Conservation (phyloP, 345 rosid species). For the Murraya koenigii region DNA sequence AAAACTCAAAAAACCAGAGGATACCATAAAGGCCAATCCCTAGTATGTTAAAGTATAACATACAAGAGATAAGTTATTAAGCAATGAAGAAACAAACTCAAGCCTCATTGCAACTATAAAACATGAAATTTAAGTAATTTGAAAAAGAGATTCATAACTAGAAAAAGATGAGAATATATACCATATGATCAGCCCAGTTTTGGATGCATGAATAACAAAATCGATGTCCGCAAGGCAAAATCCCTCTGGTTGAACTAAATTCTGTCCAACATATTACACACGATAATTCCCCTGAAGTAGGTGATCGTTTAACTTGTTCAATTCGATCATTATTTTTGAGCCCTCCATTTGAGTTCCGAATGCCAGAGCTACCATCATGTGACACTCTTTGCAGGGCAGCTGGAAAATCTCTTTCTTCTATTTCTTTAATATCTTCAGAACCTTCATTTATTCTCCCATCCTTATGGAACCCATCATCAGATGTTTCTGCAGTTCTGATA, state of each 20-base stretch:
- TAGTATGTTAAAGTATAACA: not conserved
- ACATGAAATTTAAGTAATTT: not conserved
- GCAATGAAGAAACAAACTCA: not conserved
- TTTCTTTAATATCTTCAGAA: constrained; percentile 43
- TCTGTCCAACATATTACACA: constrained; percentile 95
- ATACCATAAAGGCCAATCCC: not conserved
- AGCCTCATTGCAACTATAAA: not conserved
- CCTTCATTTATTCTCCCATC: constrained; percentile 22
- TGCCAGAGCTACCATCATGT: constrained; percentile 23
- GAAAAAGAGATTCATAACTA: not conserved
- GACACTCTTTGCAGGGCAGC: constrained; percentile 18
- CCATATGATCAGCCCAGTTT: constrained; percentile 80
- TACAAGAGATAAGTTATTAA: not conserved
- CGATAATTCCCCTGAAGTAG: constrained; percentile 54
- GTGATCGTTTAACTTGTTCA: constrained; percentile 19
- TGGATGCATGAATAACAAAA: constrained; percentile 92
- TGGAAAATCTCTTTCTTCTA: constrained; percentile 24
- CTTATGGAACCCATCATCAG: constrained; percentile 19
- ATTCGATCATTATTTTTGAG: constrained; percentile 23
- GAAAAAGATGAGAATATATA: constrained; percentile 25
- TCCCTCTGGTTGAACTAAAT: constrained; percentile 79
- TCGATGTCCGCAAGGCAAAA: constrained; percentile 90
- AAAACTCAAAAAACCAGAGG: not conserved
- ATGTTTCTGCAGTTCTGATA: constrained; percentile 36
- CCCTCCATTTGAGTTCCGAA: constrained; percentile 21